These are phyloP conservation scores for Monosporascus sp. DNA, from an alignment of 2,329 filamentous ascomycete genomes.

Conservation along the genomic window DNA sequence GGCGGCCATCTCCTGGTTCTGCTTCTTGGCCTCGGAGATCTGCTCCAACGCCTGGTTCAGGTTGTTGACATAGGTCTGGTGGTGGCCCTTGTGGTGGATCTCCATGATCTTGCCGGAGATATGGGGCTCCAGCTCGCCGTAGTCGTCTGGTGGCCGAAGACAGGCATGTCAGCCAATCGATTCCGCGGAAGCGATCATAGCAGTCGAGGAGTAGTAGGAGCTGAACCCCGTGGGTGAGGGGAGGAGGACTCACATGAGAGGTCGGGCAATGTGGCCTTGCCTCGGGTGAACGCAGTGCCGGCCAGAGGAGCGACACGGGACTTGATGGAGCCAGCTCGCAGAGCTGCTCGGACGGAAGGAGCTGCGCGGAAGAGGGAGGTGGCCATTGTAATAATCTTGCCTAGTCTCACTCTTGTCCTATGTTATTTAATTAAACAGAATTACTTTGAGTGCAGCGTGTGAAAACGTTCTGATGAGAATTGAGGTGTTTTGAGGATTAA, in stretches of 20 bases:
- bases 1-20: constrained; percentile 35
- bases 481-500: too few relatives aligned
- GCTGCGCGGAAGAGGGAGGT: constrained; percentile 67
- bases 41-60: constrained; percentile 67
- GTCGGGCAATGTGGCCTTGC: constrained; percentile 90
- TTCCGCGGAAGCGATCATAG: too few relatives aligned
- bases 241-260: constrained; percentile 57
- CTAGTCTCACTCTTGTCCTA: too few relatives aligned
- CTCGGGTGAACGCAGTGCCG: constrained; percentile 71
- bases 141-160: constrained; percentile 66
- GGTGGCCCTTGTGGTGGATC: constrained; percentile 76
- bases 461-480: too few relatives aligned
- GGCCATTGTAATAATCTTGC: constrained; percentile 53
- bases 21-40: constrained; percentile 52
- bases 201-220: too few relatives aligned
- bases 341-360: constrained; percentile 61
- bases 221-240: too few relatives aligned
- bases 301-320: constrained; percentile 57
- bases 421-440: too few relatives aligned
- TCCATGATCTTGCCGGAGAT: constrained; percentile 82
- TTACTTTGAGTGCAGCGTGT: too few relatives aligned
- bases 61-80: constrained; percentile 75
- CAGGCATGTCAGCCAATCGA: too few relatives aligned
- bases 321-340: constrained; percentile 61
- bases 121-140: constrained; percentile 80